Base-by-base conservation (phyloP, 2,329 filamentous ascomycete genomes). In the Colletotrichum liriopes region DNA sequence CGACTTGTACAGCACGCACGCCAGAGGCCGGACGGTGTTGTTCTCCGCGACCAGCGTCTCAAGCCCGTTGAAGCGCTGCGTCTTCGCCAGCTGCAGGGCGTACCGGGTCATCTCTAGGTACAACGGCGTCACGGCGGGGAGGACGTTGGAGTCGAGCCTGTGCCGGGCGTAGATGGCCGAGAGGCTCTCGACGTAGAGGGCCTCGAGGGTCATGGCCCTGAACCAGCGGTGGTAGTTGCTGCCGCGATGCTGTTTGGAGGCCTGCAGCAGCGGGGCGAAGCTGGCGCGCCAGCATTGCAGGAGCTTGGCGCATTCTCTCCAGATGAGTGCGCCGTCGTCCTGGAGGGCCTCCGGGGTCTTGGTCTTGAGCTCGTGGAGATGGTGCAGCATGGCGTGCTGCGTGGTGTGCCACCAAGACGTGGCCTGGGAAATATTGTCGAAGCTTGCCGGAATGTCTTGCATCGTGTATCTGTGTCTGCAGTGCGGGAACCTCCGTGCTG, bases 181-280 rank as follows among this genome's bases (percentile, higher is more conserved):
- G 26, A 73, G 26, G 29, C 55, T 65, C 58, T 73, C 71, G 29
- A 56, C 23, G 43, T 71, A 61, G 9, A 73, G 52, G 7, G 67
- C 32, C 43, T 73, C 71, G 32, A 73, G 71, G 16, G 63, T 63
- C 47, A 66, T 65, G 18, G 67, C 62, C 12, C 60, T 67, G 49
- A 69, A 62, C 59, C 67, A 73, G 9, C 47, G 29, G 7, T 20
- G 37, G 20, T 37, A 16, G 12, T 62, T n/a, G 23, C 20, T 39
- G 12, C 41, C 51, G 1, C 58, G 26, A 6, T 45, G 23, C n/a
- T 62, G 51, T n/a, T 59, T 45, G 4, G 71, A 58, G 12, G 39
- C 26, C 8, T 62, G 60, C 8, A 65, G 41, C 20, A 73, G 61
- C 26, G 71, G 66, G 18, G 18, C 26, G 58, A 73, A 71, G 5